These are phyloP conservation scores for Ophiocordyceps unilateralis DNA, from an alignment of 2,329 filamentous ascomycete species.

Conservation along the genomic window DNA sequence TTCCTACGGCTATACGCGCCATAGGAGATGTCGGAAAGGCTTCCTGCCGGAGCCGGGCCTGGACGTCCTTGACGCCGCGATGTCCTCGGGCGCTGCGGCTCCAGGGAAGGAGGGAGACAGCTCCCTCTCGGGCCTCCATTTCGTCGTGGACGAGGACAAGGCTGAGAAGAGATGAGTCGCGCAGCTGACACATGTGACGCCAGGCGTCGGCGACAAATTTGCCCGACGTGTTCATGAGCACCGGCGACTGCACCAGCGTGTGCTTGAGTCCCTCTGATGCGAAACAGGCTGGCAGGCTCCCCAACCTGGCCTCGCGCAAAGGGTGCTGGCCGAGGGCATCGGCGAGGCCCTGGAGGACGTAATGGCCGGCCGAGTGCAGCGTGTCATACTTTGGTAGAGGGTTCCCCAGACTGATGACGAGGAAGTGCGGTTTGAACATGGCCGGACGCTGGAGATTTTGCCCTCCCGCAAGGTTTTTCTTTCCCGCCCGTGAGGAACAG, in stretches of 20 bases:
- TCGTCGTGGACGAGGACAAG: slow-evolving; percentile 83
- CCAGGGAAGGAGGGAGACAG: slow-evolving; percentile 47
- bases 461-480: background rate
- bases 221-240: slow-evolving; percentile 74
- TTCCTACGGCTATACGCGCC: slow-evolving; percentile 61
- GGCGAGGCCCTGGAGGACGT: slow-evolving; percentile 47
- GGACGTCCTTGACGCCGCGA: slow-evolving; percentile 56
- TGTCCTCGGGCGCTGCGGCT: slow-evolving; percentile 50
- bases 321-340: slow-evolving; percentile 24
- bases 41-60: slow-evolving; percentile 25
- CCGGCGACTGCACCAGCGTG: slow-evolving; percentile 57
- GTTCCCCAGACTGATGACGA: slow-evolving; percentile 81
- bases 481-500: too few relatives aligned
- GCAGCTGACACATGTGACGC: slow-evolving; percentile 30
- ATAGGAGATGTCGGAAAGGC: slow-evolving; percentile 24
- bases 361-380: slow-evolving; percentile 77
- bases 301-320: slow-evolving; percentile 29
- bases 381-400: slow-evolving; percentile 58
- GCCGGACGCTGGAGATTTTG: background rate
- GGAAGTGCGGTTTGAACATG: slow-evolving; percentile 35
- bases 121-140: slow-evolving; percentile 54
- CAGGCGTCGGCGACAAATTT: slow-evolving; percentile 50
- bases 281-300: slow-evolving; percentile 29
- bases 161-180: slow-evolving; percentile 17
- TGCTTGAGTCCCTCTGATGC: slow-evolving; percentile 32